Evolutionary conservation across 2,329 filamentous ascomycete species (phyloP).

Genomic region (Orbilia brochopaga): DNA sequence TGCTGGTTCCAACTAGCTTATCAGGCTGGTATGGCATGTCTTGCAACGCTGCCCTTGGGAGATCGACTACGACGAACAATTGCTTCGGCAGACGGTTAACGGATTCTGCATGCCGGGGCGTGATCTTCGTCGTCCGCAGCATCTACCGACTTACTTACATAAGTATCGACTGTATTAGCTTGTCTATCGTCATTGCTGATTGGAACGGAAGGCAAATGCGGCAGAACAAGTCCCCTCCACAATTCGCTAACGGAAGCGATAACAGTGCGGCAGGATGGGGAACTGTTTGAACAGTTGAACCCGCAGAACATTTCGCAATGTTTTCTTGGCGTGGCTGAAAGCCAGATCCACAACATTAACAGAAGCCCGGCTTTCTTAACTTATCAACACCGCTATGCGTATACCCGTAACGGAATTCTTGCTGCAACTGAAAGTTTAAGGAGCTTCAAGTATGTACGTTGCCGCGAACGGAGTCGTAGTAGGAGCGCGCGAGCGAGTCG

Average conservation of each 20-base stretch:
- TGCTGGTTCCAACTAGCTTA: neutral
- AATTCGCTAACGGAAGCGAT: constrained; percentile 49
- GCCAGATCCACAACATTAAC: constrained; percentile 1
- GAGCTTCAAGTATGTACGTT: neutral
- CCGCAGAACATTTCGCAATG: constrained; percentile 43
- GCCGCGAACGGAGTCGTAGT: constrained; percentile 12
- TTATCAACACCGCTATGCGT: too few species aligned
- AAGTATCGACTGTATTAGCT: too few species aligned
- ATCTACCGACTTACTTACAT: neutral
- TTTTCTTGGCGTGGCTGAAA: constrained; percentile 33
- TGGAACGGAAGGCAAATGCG: constrained; percentile 38
- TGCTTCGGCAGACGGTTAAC: too few species aligned
- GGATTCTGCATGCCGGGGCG: too few species aligned
- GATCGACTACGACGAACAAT: too few species aligned
- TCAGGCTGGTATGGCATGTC: neutral
- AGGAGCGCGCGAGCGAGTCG: constrained; percentile 51
- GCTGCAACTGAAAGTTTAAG: neutral
- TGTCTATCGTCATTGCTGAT: constrained; percentile 7
- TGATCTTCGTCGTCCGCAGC: too few species aligned
- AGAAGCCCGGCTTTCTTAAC: neutral
- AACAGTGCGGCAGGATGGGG: constrained; percentile 25
- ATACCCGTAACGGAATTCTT: too few species aligned
- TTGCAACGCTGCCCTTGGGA: too few species aligned
- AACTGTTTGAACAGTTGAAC: constrained; percentile 19
- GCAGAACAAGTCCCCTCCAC: constrained; percentile 17